Base-by-base conservation (phyloP, 2,329 filamentous ascomycete genomes). In the Aspergillus unguis region DNA sequence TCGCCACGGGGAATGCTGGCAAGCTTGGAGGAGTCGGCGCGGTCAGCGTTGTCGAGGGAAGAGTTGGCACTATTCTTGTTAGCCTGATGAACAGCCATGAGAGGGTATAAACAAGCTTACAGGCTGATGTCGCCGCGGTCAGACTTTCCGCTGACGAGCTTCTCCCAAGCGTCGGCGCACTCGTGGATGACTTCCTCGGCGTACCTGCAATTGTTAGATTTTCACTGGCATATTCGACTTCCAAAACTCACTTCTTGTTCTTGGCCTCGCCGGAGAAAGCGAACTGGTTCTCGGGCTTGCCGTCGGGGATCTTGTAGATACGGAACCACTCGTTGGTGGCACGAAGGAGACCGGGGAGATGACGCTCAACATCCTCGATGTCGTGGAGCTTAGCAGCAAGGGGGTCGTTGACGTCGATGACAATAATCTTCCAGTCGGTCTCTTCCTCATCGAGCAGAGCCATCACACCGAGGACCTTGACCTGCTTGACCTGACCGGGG, bases 291-390 rank as follows among this genome's bases (percentile, higher is more conserved):
- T 99, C 94, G 68, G 92, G 92, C 91, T 99, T 99, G 83, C 94
- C 94, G 73, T 99, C 94, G 72, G 94, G 94, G 78, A 99, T 99
- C 85, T 99, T 99, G 88, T 99, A 99, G 85, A 99, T 99, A 77
- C 94, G 91, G 91, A 99, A 99, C 94, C 94, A 99, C 83, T 99
- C 94, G 73, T 99, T 99, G 73, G 92, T 97, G 72, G 94, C 94
- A 65, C 94, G 88, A 74, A 99, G 84, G 55, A 99, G 90, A 67
- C 94, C 94, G 56, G 94, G 94, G 54, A 99, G 86, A 81, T 97
- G 94, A 72, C 92, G 87, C 85, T 99, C 94, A 65, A 99, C 94
- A 73, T 99, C 94, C 84, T 97, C 94, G 60, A 97, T 87, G 75
- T 97, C 92, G 80, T 99, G 92, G 73, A 99, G 88, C 85, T 96